phyloP scores from a whole-genome alignment of 2,329 filamentous ascomycete species.

The Clonostachys byssicola region DNA sequence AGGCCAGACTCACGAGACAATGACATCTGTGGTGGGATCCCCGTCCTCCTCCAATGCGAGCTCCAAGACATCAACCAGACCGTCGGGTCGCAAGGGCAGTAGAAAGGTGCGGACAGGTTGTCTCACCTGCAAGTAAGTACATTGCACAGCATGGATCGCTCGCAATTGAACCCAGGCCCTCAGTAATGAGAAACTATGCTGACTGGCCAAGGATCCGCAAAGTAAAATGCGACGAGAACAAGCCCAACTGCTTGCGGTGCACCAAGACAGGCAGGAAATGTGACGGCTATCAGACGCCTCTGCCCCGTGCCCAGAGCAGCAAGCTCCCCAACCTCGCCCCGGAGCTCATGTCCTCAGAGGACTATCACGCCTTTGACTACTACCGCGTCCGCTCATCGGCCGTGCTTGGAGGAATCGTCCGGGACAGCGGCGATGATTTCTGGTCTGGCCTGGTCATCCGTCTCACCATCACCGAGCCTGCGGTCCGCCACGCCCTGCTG shows the following conservation, averaged over 20 bases:
- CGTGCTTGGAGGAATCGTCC: slow-evolving; percentile 30
- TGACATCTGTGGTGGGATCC: no score
- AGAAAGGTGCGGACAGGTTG: slow-evolving; percentile 45
- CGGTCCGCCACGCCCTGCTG: slow-evolving; percentile 42
- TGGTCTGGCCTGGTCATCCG: slow-evolving; percentile 40
- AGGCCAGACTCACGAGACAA: no score
- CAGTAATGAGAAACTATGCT: not conserved
- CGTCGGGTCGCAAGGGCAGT: slow-evolving; percentile 31
- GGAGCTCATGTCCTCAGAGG: slow-evolving; percentile 7
- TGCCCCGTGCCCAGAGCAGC: not conserved
- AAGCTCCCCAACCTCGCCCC: slow-evolving; percentile 8
- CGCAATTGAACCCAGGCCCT: not conserved
- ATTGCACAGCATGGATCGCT: not conserved
- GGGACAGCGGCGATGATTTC: slow-evolving; percentile 18
- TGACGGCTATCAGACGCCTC: slow-evolving; percentile 42
- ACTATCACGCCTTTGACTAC: slow-evolving; percentile 21
- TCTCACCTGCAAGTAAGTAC: slow-evolving; percentile 49
- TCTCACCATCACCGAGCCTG: slow-evolving; percentile 36
- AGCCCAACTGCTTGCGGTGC: slow-evolving; percentile 47
- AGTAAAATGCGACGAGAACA: slow-evolving; percentile 53
- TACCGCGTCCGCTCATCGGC: slow-evolving; percentile 29
- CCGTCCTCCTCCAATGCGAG: no score
- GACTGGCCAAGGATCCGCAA: slow-evolving; percentile 38
- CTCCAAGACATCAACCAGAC: not conserved
- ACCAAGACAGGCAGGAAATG: slow-evolving; percentile 50